Conservation (phyloP, 2,329 filamentous ascomycete species). For the Paracorniculantispora psalliotae region DNA sequence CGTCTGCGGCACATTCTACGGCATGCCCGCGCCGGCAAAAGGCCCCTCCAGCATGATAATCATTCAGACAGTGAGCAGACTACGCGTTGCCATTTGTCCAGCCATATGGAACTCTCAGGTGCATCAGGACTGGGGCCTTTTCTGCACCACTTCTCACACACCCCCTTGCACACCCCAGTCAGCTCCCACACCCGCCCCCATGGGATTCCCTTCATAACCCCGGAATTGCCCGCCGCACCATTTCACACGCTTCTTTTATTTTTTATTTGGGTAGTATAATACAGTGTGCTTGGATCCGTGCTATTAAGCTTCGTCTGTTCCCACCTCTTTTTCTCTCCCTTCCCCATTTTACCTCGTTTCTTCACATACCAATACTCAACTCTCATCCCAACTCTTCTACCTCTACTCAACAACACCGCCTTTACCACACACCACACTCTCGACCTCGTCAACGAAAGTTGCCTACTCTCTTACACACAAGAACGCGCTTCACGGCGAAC, state of each 20-base stretch:
- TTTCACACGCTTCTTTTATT: background rate
- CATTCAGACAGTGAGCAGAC: background rate
- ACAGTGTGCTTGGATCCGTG: background rate
- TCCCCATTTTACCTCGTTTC: background rate
- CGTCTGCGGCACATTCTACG: background rate
- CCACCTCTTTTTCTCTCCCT: background rate
- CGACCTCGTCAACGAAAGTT: background rate
- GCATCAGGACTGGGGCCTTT: background rate
- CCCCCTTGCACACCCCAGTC: background rate
- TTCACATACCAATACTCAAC: background rate
- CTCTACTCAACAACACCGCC: background rate
- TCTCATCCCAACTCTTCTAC: background rate
- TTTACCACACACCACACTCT: background rate
- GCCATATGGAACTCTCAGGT: background rate
- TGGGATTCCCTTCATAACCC: slow-evolving; percentile 7
- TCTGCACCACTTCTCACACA: background rate
- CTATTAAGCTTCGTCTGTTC: background rate
- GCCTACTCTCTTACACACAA: background rate
- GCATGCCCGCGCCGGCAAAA: no score
- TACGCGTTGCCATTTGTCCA: background rate
- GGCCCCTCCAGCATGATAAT: no score
- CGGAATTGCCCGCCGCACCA: slow-evolving; percentile 1
- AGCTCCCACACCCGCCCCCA: background rate
- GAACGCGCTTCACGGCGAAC: background rate
- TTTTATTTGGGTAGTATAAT: background rate